Evolutionary conservation across 2,329 filamentous ascomycete species (phyloP).

Genomic region (Curvularia spicifera): DNA sequence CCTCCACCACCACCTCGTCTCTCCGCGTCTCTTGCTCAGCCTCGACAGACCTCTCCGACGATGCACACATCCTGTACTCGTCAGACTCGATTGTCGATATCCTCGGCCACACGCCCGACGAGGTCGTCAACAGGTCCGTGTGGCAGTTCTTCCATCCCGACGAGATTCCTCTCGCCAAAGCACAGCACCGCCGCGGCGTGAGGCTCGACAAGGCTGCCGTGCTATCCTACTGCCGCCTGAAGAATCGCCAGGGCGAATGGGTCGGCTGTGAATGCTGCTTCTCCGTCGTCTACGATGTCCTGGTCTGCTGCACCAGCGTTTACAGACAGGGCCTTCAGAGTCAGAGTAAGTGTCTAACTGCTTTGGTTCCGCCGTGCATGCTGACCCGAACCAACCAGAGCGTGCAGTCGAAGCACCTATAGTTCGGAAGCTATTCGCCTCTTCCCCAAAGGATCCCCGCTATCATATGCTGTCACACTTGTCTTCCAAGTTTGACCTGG

Average conservation of each 20-base stretch:
- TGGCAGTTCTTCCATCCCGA: constrained; percentile 89
- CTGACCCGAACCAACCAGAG: constrained; percentile 58
- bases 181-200: constrained; percentile 74
- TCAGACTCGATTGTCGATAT: constrained; percentile 86
- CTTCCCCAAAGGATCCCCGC: constrained; percentile 79
- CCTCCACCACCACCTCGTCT: not conserved
- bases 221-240: constrained; percentile 77
- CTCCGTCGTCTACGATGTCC: constrained; percentile 84
- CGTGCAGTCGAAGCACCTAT: constrained; percentile 78
- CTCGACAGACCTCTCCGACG: constrained; percentile 69
- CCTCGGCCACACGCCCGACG: constrained; percentile 76
- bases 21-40: constrained; percentile 22
- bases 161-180: constrained; percentile 76
- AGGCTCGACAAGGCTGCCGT: constrained; percentile 84
- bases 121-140: constrained; percentile 76
- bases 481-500: constrained; percentile 75
- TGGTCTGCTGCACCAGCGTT: constrained; percentile 83
- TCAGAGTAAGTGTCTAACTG: constrained; percentile 67
- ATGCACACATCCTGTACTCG: constrained; percentile 81
- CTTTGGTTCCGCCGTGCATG: not conserved
- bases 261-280: constrained; percentile 87
- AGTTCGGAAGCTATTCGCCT: constrained; percentile 79
- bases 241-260: constrained; percentile 72
- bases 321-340: constrained; percentile 73
- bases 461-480: constrained; percentile 90